Evolutionary conservation across 164 flowering plant species (phyloP), one percentile per base, ranked within the genome.

Genomic region (Chimonanthus salicifolius): DNA sequence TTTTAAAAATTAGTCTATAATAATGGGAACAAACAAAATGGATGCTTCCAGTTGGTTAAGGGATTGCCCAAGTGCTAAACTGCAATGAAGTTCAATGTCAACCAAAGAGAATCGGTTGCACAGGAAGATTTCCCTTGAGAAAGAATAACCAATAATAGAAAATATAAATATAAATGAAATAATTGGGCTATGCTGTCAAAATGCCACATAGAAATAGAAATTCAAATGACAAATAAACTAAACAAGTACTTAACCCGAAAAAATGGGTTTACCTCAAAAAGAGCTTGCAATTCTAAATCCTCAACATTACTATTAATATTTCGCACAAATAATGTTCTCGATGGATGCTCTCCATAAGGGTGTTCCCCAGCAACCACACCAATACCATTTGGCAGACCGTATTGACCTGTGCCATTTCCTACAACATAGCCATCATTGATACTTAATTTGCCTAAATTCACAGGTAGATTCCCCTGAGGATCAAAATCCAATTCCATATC

Each of bases 311-410:
- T 96, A 78, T 96, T 96, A 18, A 96, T 96, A 75, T 96, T 96
- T 33, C 99, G 88, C 70, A 96, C 99, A 81, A 96, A 96, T 73
- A 96, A 80, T 60, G 99, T 96, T 78, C 99, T 87, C 2, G 99
- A 96, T 69, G 99, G 99, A 83, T 94, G 99, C 82, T 96, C 98
- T 5, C 99, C 99, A 77, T 85, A 94, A 20, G 98, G 99, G 79
- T 96, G 99, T 68, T 96, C 99, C 18, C 99, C 98, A 54, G 92
- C 89, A 82, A 92, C 89, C 58, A 90, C 78, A 73, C 89, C 95
- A 69, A 76, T 86, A 65, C 93, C 89, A 83, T 91, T 94, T 73
- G 92, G 71, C 76, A 88, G 77, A 64, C 86, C 82, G 81, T 73
- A 89, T 18, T 80, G 88, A 71, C 74, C 71, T 67, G 83, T 47